A percentile compares a stretch with the other conserved stretches of the same genome.
Evolutionary conservation across 2,329 filamentous ascomycete genomes (phyloP).

Genomic region (Beauveria medogensis): DNA sequence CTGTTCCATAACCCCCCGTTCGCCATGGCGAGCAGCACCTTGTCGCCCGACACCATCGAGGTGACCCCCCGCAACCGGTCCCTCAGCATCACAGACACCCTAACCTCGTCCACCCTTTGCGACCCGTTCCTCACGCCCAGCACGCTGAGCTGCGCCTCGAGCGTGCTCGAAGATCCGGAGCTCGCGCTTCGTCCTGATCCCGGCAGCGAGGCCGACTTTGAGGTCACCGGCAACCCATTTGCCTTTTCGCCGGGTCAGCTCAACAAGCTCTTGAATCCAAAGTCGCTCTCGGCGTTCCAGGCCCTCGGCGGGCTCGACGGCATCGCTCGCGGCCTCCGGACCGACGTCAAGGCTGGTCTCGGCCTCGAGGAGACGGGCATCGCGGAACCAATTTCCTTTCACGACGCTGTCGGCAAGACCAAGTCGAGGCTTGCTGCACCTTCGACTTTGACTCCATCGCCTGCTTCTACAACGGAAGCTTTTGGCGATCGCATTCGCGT

Average conservation of each 20-base stretch:
- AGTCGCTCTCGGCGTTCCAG: slow-evolving; percentile 66
- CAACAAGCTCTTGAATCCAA: slow-evolving; percentile 72
- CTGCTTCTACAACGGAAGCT: not conserved
- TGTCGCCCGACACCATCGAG: slow-evolving; percentile 9
- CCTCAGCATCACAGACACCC: slow-evolving; percentile 15
- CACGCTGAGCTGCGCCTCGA: slow-evolving; percentile 13
- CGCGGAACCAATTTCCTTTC: slow-evolving; percentile 58
- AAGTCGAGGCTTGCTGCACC: slow-evolving; percentile 32
- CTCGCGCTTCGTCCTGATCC: slow-evolving; percentile 62
- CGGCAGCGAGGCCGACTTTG: slow-evolving; percentile 62
- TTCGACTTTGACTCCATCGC: slow-evolving; percentile 44
- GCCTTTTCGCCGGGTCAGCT: slow-evolving; percentile 66
- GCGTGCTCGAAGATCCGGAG: slow-evolving; percentile 24
- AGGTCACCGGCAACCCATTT: slow-evolving; percentile 60
- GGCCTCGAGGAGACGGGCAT: slow-evolving; percentile 60
- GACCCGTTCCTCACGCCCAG: slow-evolving; percentile 20
- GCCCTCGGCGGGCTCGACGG: slow-evolving; percentile 66
- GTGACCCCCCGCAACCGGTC: slow-evolving; percentile 11
- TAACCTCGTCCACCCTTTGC: slow-evolving; percentile 14
- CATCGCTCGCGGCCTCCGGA: slow-evolving; percentile 64
- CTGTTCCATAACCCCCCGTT: not conserved
- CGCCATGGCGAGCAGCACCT: slow-evolving; percentile 6
- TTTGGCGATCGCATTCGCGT: slow-evolving; percentile 12
- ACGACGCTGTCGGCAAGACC: slow-evolving; percentile 39
- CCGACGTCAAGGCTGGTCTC: slow-evolving; percentile 56